Percentiles rank a stretch among this genome's conserved stretches.
Evolutionary conservation across 495 filamentous ascomycete species (phyloP).

Genomic region (Hypoxylon fragiforme): DNA sequence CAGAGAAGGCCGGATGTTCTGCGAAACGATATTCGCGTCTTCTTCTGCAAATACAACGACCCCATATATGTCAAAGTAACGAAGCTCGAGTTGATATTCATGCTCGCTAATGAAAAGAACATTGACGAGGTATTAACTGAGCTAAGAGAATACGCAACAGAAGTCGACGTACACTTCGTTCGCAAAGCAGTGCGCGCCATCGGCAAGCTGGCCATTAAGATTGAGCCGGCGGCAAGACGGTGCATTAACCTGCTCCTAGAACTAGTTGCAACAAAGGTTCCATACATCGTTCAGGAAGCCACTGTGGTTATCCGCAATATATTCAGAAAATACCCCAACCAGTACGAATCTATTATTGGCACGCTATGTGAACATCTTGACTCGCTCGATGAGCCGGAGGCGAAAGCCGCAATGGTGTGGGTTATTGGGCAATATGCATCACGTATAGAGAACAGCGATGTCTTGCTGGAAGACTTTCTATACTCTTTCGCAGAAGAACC

Average conservation of each 20-base stretch:
- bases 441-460: slow-evolving; percentile 94
- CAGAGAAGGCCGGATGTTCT: slow-evolving; percentile 93
- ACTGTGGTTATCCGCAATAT: slow-evolving; percentile 99
- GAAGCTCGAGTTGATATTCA: slow-evolving; percentile 98
- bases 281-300: slow-evolving; percentile 99
- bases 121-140: slow-evolving; percentile 95
- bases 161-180: slow-evolving; percentile 98
- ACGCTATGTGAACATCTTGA: slow-evolving; percentile 96
- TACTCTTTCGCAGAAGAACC: slow-evolving; percentile 92
- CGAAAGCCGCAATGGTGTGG: slow-evolving; percentile 99
- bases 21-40: slow-evolving; percentile 94
- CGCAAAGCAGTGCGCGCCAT: slow-evolving; percentile 97
- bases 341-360: slow-evolving; percentile 96
- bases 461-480: slow-evolving; percentile 90
- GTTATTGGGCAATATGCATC: slow-evolving; percentile 98
- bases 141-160: slow-evolving; percentile 93
- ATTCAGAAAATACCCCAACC: slow-evolving; percentile 97
- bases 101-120: slow-evolving; percentile 95
- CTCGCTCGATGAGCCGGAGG: slow-evolving; percentile 97
- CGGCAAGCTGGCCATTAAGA: slow-evolving; percentile 98
- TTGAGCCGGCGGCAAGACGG: slow-evolving; percentile 84
- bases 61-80: slow-evolving; percentile 99
- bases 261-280: slow-evolving; percentile 95
- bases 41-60: slow-evolving; percentile 99
- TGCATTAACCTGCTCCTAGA: slow-evolving; percentile 94